Evolutionary conservation across 768 basidiomycete species (phyloP).

Genomic region (Rhizopogon vesiculosus): DNA sequence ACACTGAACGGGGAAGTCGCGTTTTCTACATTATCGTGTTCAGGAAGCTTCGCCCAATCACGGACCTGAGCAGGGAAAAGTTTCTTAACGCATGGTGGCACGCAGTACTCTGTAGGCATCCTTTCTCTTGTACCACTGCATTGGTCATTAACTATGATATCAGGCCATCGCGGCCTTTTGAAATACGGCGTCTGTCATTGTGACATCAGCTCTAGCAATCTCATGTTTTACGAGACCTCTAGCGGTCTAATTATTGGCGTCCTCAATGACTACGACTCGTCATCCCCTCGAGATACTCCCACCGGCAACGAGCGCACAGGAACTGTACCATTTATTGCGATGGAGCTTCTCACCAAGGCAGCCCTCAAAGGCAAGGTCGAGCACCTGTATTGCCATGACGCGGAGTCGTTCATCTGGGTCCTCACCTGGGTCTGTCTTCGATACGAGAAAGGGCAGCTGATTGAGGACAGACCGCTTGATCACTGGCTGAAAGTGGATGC

Average conservation of each 20-base stretch:
- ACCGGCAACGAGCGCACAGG: slow-evolving; percentile 5
- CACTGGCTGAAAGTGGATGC: no score
- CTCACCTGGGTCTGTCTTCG: not conserved
- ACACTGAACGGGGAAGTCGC: slow-evolving; percentile 3
- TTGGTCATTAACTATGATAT: not conserved
- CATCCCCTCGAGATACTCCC: not conserved
- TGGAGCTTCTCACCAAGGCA: slow-evolving; percentile 1
- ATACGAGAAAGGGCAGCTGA: slow-evolving; percentile 3
- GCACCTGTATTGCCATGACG: not conserved
- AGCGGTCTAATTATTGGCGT: slow-evolving; percentile 2
- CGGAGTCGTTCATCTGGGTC: not conserved
- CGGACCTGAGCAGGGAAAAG: not conserved
- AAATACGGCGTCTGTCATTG: slow-evolving; percentile 3
- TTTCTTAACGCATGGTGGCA: slow-evolving; percentile 2
- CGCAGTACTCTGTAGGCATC: not conserved
- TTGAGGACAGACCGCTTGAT: not conserved
- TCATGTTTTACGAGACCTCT: slow-evolving; percentile 3
- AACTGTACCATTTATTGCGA: slow-evolving; percentile 8
- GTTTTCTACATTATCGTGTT: slow-evolving; percentile 1
- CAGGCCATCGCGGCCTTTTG: slow-evolving; percentile 6
- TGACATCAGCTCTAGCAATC: slow-evolving; percentile 6
- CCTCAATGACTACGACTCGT: slow-evolving; percentile 8
- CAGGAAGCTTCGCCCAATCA: not conserved
- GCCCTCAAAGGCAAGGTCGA: not conserved
- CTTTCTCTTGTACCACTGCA: not conserved